phyloP scores from a whole-genome alignment of 148 eudicot genomes.

The Mesembryanthemum crystallinum region DNA sequence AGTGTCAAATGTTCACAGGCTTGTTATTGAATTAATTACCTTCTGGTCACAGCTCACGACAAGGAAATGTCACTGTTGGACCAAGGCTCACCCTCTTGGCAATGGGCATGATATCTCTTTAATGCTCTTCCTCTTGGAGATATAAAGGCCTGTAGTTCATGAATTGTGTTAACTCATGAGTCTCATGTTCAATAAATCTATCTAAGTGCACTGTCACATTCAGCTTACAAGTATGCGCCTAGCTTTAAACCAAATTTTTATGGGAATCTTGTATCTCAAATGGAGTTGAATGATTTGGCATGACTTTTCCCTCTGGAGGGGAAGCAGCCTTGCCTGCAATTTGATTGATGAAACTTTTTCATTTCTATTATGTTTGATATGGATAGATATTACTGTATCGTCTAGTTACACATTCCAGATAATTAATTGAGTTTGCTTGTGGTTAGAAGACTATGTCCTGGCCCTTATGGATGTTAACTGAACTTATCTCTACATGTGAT shows the following conservation, averaged over 20 bases:
- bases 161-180: neutral
- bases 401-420: neutral
- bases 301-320: neutral
- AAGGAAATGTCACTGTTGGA: neutral
- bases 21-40: neutral
- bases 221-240: neutral
- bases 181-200: neutral
- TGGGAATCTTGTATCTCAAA: neutral
- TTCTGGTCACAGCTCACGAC: neutral
- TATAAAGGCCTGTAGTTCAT: neutral
- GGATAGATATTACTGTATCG: neutral
- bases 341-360: neutral
- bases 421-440: neutral
- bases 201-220: neutral
- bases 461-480: neutral
- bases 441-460: neutral
- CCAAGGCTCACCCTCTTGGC: neutral
- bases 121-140: neutral
- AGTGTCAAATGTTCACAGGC: neutral
- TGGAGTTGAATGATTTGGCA: neutral
- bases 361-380: neutral
- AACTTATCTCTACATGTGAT: neutral
- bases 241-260: neutral
- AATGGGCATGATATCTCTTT: neutral
- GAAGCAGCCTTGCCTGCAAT: neutral